A percentile compares a stretch with the other conserved stretches of the same genome.
Conservation (phyloP, 2,329 filamentous ascomycete species). For the Pseudocercospora cruenta region DNA sequence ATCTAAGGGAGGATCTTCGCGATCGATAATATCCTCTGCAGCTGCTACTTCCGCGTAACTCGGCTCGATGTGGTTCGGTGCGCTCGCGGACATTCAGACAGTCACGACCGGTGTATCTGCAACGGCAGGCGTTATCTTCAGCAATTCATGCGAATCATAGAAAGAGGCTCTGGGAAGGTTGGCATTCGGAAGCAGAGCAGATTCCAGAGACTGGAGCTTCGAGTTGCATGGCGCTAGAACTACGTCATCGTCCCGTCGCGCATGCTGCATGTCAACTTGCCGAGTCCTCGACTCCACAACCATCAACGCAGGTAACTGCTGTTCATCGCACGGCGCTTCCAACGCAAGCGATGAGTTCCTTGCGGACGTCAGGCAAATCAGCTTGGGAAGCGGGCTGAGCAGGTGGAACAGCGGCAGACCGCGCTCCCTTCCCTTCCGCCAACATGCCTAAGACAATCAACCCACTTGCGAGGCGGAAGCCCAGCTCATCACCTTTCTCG, state of each 20-base stretch:
- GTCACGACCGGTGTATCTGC: neutral
- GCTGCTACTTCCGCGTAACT: conserved; percentile 42
- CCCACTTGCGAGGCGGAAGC: conserved; percentile 42
- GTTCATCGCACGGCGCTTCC: neutral
- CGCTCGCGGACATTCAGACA: too few species aligned
- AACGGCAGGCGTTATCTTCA: neutral
- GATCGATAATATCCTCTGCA: conserved; percentile 8
- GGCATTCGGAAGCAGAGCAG: neutral
- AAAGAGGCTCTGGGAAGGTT: neutral
- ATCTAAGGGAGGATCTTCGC: conserved; percentile 30
- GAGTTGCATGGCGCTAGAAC: neutral
- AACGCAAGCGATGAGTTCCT: neutral
- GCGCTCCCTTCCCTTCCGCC: conserved; percentile 10
- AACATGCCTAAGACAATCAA: conserved; percentile 35
- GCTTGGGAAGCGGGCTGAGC: conserved; percentile 1
- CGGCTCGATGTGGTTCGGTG: too few species aligned
- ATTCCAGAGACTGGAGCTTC: neutral
- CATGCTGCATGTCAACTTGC: too few species aligned
- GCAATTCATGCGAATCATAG: neutral
- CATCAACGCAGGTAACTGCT: neutral
- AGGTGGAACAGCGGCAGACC: conserved; percentile 13
- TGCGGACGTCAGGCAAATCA: neutral
- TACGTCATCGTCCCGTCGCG: too few species aligned
- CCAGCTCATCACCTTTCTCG: conserved; percentile 39
- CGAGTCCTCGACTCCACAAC: too few species aligned